A percentile compares a stretch with the other conserved stretches of the same genome.
Conservation (phyloP, 2,329 filamentous ascomycete species). For the Tolypocladium cylindrosporum region DNA sequence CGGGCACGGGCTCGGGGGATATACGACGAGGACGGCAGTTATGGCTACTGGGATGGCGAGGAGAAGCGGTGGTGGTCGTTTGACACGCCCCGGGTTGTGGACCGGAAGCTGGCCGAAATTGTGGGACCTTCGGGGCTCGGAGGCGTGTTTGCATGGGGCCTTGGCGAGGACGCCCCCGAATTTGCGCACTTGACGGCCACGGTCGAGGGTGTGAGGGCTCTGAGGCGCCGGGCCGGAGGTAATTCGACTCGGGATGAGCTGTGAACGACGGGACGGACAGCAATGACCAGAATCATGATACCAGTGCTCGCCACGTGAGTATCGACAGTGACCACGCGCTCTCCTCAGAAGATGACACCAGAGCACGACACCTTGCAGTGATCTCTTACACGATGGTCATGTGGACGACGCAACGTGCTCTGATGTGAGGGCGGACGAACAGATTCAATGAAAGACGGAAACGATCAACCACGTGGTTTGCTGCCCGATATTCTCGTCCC, state of each 20-base stretch:
- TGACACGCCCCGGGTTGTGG: constrained; percentile 53
- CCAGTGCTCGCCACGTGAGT: neutral
- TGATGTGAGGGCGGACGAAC: neutral
- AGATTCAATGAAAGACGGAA: neutral
- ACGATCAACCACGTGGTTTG: neutral
- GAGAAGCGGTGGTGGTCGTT: constrained; percentile 63
- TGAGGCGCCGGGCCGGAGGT: neutral
- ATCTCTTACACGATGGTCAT: neutral
- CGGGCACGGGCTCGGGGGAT: constrained; percentile 40
- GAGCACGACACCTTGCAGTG: neutral
- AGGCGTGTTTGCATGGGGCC: constrained; percentile 66
- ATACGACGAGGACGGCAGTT: constrained; percentile 51
- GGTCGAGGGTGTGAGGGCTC: constrained; percentile 6
- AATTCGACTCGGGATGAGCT: neutral
- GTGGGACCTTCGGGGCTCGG: constrained; percentile 47
- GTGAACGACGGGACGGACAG: neutral
- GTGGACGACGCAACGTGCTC: neutral
- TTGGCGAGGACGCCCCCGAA: constrained; percentile 53
- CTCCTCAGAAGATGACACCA: neutral
- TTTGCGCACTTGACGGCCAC: constrained; percentile 31
- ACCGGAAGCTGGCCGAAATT: constrained; percentile 51
- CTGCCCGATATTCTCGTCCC: neutral
- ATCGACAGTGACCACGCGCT: neutral
- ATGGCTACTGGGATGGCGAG: constrained; percentile 56
- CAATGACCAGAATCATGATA: neutral